Evolutionary conservation across 176 grass and related monocot genomes (phyloP).

Genomic region (Bolboschoenus planiculmis): DNA sequence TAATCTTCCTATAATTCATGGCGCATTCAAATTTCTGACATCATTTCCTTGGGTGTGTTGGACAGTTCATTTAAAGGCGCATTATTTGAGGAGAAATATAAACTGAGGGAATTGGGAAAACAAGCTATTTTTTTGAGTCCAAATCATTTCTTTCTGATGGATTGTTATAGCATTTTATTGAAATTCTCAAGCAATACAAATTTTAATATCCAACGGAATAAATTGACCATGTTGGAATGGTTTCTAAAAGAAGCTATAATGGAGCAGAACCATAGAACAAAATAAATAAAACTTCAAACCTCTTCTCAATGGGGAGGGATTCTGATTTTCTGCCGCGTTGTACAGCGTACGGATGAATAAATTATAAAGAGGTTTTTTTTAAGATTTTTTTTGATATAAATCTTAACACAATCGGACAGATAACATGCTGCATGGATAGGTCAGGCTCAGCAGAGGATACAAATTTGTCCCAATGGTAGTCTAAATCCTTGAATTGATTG

Average conservation of each 20-base stretch:
- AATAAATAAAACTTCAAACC: not conserved
- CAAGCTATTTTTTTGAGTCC: not conserved
- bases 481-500: not conserved
- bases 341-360: too few relatives aligned
- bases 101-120: not conserved
- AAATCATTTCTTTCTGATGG: not conserved
- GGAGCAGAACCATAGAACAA: not conserved
- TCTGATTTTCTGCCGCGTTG: too few relatives aligned
- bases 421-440: too few relatives aligned
- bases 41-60: not conserved
- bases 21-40: constrained; percentile 4
- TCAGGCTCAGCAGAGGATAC: too few relatives aligned
- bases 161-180: not conserved
- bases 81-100: not conserved
- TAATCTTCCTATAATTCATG: not conserved
- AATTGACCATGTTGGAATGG: not conserved
- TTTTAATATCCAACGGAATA: not conserved
- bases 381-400: too few relatives aligned
- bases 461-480: too few relatives aligned
- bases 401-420: too few relatives aligned
- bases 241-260: not conserved
- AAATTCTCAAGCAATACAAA: not conserved
- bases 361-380: too few relatives aligned
- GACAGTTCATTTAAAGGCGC: not conserved
- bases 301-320: not conserved